These are phyloP conservation scores for Lipomyces starkeyi DNA, from an alignment of 805 yeast species.

Conservation along the genomic window DNA sequence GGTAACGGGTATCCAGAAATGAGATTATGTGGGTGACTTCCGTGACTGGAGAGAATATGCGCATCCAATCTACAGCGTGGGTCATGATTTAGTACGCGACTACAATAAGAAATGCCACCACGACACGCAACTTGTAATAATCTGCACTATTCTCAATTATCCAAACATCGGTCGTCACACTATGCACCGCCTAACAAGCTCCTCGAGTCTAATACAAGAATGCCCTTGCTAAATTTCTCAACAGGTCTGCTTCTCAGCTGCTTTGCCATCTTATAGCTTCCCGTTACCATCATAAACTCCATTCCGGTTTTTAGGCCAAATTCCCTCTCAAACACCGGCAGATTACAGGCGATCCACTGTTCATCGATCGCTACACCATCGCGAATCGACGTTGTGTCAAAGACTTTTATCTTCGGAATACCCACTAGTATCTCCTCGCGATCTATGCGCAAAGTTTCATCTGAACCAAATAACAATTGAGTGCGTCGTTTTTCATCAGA, in stretches of 20 bases:
- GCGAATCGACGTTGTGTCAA: neutral
- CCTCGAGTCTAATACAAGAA: constrained; percentile 18
- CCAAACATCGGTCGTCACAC: neutral
- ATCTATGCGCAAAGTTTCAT: neutral
- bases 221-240: constrained; percentile 3
- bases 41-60: neutral
- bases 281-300: constrained; percentile 18
- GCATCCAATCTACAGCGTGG: too few relatives aligned
- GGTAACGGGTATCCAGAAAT: neutral
- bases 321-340: constrained; percentile 2
- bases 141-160: neutral
- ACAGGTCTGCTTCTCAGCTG: constrained; percentile 5
- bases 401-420: neutral
- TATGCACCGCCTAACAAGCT: constrained; percentile 22
- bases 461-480: constrained; percentile 5
- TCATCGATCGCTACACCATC: neutral
- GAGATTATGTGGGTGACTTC: neutral
- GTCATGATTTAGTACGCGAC: too few relatives aligned
- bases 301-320: neutral
- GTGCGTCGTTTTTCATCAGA: constrained; percentile 23
- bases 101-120: too few relatives aligned
- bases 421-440: neutral
- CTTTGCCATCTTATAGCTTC: constrained; percentile 23
- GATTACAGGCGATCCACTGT: constrained; percentile 13
- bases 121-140: too few relatives aligned